Base-by-base conservation (phyloP, 371 early-diverging fungal species). In the Apophysomyces variabilis region DNA sequence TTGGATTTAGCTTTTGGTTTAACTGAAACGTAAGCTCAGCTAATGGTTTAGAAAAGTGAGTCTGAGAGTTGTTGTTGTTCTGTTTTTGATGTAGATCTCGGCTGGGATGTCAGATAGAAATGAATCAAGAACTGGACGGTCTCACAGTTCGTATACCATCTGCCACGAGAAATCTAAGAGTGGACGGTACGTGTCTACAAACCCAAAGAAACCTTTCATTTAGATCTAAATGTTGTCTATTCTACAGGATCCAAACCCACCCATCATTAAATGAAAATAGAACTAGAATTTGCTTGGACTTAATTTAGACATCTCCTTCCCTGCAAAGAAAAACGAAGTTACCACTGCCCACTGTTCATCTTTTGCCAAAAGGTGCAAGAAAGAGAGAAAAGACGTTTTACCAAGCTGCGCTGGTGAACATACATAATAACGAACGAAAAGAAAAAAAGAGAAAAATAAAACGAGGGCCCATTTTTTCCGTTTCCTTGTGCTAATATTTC, bases 1-100 rank as follows among this genome's bases (percentile, higher is more conserved):
- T 79, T 99, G 60, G 99, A 99, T 82, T 77, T 97, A 72, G 99
- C 99, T 7, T 99, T 96, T 87, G 98, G 96, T 9, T 85, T 97
- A 65, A 96, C 96, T 32, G 95, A 96, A 61, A 99, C 98, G 85
- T 95, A 81, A 73, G 87, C 63, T 12, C 32, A 11, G 21, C 14
- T 47, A 21, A 47, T 14, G 45, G 1, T 46, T 11, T 26, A 13
- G 16, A 54, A 11, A 3, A 21, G 5, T 54, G n/a, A 11, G 57
- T 16, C 16, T 32, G 5, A 56, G 13, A 35, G n/a, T 57, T 16
- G 7, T 7, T 12, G 13, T 6, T 26, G 1, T 3, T 26, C 3
- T 26, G 3, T 26, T 3, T 26, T 26, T 26, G 32, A 26, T 57
- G 21, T 74, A 94, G 94, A 58, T 98, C 99, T 44, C 88, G 99